Evolutionary conservation across 805 yeast genomes (phyloP).

Genomic region (Candida berthetii): DNA sequence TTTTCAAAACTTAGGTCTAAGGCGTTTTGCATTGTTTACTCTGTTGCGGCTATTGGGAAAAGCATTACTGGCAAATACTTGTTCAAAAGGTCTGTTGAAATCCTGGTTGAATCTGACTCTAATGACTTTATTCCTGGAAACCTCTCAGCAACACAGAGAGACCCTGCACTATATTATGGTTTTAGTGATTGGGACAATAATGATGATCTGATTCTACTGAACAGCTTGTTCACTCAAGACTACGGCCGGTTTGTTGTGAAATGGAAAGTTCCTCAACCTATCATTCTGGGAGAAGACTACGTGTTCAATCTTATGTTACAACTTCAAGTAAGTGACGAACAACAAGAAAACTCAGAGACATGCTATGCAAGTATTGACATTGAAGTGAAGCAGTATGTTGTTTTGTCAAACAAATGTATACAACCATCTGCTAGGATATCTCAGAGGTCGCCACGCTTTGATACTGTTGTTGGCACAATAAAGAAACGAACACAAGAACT

Average conservation of each 20-base stretch:
- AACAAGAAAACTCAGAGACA: too few relatives aligned
- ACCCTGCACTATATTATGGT: not conserved
- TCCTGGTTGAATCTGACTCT: not conserved
- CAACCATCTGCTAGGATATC: too few relatives aligned
- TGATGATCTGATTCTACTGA: not conserved
- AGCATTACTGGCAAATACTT: not conserved
- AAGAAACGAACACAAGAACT: too few relatives aligned
- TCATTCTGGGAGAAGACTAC: not conserved
- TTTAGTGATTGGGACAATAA: not conserved
- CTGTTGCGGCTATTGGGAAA: not conserved
- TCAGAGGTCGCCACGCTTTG: too few relatives aligned
- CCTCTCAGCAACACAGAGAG: not conserved
- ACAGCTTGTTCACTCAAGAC: too few relatives aligned
- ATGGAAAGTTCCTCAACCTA: not conserved
- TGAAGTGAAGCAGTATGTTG: too few relatives aligned
- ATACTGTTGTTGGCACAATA: too few relatives aligned
- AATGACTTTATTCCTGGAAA: not conserved
- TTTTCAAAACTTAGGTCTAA: not conserved
- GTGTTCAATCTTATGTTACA: too few relatives aligned
- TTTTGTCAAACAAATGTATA: too few relatives aligned
- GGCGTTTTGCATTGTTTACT: not conserved
- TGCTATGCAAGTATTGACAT: too few relatives aligned
- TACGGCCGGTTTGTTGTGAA: too few relatives aligned
- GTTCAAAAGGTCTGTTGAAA: not conserved
- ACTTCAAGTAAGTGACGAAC: too few relatives aligned